Base-by-base conservation (phyloP, 2,329 filamentous ascomycete species). In the Diaporthe caulivora region DNA sequence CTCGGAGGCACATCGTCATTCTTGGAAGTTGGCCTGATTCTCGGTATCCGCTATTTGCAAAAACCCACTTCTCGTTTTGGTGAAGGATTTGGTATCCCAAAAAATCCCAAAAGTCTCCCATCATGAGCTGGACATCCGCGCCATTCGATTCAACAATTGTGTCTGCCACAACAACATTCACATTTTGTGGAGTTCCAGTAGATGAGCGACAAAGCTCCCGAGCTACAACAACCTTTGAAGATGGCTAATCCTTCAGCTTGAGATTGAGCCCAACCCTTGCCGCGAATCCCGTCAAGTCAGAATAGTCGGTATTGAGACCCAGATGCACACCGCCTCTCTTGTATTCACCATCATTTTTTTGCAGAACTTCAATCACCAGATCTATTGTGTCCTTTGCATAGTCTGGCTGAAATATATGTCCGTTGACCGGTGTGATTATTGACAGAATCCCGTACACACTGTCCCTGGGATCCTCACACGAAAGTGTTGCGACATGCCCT, bases 291-390 rank as follows among this genome's bases (percentile, higher is more conserved):
- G 18, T n/a, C 18, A 57, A n/a, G 29, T 34, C 54, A 57, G 9
- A 2, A n/a, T 10, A 1, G 4, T 10, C 29, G 11, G 1, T 11
- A 2, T 13, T 15, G 21, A n/a, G n/a, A n/a, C n/a, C n/a, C n/a
- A n/a, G n/a, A n/a, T n/a, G n/a, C n/a, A n/a, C n/a, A n/a, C n/a
- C n/a, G n/a, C n/a, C n/a, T n/a, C n/a, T 15, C 7, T 37, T 17
- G 31, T 10, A 31, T 0, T 57, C 31, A 8, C 3, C 18, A n/a
- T n/a, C n/a, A n/a, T n/a, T n/a, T 5, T 24, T 37, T 24, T 37
- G 31, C 21, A 57, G 10, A n/a, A 57, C 31, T 21, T 57, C 54
- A n/a, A 57, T 11, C 31, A 31, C 54, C 31, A 57, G 54, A 13
- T 57, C 54, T 1, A 57, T 9, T 4, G 31, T 57, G 31, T 57